Conservation (phyloP, 2,329 filamentous ascomycete genomes). For the Colletotrichum destructivum region DNA sequence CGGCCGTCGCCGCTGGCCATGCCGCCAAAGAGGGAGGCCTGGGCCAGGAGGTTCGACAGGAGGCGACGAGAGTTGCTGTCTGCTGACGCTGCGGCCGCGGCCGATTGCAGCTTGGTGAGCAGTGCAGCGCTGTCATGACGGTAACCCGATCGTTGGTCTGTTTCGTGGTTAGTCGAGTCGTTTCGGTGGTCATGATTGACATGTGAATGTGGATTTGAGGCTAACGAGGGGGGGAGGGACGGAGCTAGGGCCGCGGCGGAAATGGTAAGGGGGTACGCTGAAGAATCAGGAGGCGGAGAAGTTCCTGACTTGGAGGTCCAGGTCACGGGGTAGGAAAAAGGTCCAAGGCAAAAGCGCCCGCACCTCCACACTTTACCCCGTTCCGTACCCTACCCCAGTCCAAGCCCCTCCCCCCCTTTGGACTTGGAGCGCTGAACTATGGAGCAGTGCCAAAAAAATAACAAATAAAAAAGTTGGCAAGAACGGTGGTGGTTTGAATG, state of each 20-base stretch:
- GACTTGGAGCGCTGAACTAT: slow-evolving; percentile 28
- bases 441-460: slow-evolving; percentile 21
- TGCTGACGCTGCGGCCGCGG: slow-evolving; percentile 43
- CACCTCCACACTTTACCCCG: slow-evolving; percentile 33
- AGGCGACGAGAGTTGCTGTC: slow-evolving; percentile 42
- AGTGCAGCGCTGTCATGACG: slow-evolving; percentile 50
- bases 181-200: slow-evolving; percentile 38
- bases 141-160: slow-evolving; percentile 57
- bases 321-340: slow-evolving; percentile 37
- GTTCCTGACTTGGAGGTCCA: slow-evolving; percentile 33
- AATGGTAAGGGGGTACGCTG: slow-evolving; percentile 4
- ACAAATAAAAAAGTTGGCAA: slow-evolving; percentile 28
- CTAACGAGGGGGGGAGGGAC: slow-evolving; percentile 32
- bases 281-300: slow-evolving; percentile 36
- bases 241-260: slow-evolving; percentile 32
- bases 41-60: slow-evolving; percentile 43
- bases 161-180: slow-evolving; percentile 52
- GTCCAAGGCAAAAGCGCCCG: background rate
- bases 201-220: slow-evolving; percentile 45
- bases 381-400: slow-evolving; percentile 37
- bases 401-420: slow-evolving; percentile 6
- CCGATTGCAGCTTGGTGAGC: slow-evolving; percentile 50
- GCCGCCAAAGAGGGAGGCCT: slow-evolving; percentile 51
- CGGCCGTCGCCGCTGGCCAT: slow-evolving; percentile 50
- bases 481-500: slow-evolving; percentile 1